Conservation (phyloP, 805 yeast genomes). For the baker's yeast (Saccharomyces cerevisiae) region DNA sequence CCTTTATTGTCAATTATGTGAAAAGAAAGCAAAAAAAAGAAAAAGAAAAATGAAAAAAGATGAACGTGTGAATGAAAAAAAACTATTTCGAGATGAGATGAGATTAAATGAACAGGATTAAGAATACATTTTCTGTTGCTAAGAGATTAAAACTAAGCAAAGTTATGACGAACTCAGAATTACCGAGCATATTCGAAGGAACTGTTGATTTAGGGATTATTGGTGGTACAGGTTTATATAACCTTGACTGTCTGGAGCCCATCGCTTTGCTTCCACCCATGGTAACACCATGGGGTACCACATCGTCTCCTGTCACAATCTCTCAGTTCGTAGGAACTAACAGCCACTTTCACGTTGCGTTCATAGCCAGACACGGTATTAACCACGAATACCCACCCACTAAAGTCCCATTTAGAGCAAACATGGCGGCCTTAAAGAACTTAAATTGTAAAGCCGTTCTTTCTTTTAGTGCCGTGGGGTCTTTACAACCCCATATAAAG, state of each 20-base stretch:
- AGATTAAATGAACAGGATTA: background rate
- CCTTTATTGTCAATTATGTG: background rate
- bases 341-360: slow-evolving; percentile 66
- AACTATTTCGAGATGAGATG: background rate
- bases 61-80: background rate
- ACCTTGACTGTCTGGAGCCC: slow-evolving; percentile 70
- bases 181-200: slow-evolving; percentile 21
- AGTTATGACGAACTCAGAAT: slow-evolving; percentile 19
- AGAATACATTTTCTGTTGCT: background rate
- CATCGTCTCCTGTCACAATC: slow-evolving; percentile 88
- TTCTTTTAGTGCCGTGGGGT: slow-evolving; percentile 95
- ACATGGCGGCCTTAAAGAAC: slow-evolving; percentile 88
- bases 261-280: slow-evolving; percentile 70
- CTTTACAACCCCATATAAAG: slow-evolving; percentile 75
- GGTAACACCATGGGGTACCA: slow-evolving; percentile 95
- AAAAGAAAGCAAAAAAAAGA: background rate
- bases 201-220: slow-evolving; percentile 73
- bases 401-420: slow-evolving; percentile 88
- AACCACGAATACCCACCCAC: slow-evolving; percentile 86
- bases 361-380: slow-evolving; percentile 88
- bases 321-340: slow-evolving; percentile 48
- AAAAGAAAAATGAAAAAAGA: background rate
- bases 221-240: slow-evolving; percentile 97
- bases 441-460: slow-evolving; percentile 81
- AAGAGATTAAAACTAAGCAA: background rate